These are phyloP conservation scores for Hyparrhenia diplandra DNA, from an alignment of 176 grass and related monocot genomes.

Conservation along the genomic window DNA sequence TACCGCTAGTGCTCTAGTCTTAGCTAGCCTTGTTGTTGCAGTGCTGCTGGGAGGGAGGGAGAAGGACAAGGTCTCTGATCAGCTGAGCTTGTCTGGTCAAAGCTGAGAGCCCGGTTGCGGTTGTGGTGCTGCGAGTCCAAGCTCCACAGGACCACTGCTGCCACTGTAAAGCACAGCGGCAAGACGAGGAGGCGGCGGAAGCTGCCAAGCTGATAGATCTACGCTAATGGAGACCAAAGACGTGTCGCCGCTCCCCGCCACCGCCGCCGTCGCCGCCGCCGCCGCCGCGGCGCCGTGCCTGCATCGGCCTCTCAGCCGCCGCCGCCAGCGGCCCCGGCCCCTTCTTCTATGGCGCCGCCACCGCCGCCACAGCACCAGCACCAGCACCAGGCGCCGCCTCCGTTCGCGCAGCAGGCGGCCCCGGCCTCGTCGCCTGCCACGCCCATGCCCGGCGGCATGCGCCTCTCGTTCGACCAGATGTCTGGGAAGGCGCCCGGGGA, in stretches of 20 bases:
- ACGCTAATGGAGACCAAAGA: constrained; percentile 54
- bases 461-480: constrained; percentile 61
- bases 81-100: constrained; percentile 31
- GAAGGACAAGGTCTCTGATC: constrained; percentile 17
- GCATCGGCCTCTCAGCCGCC: constrained; percentile 18
- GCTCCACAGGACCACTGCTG: constrained; percentile 18
- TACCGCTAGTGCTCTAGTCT: constrained; percentile 7
- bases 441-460: constrained; percentile 37
- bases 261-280: neutral
- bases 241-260: constrained; percentile 38
- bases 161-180: neutral
- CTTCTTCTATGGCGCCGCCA: constrained; percentile 9
- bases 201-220: constrained; percentile 30
- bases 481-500: constrained; percentile 25
- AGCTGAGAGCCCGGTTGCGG: neutral
- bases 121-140: constrained; percentile 17
- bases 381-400: neutral
- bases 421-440: neutral
- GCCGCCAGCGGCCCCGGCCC: neutral
- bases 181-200: neutral
- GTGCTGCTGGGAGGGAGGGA: neutral
- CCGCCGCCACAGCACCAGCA: neutral
- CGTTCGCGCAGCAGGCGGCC: constrained; percentile 13
- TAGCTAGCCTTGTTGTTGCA: constrained; percentile 1
- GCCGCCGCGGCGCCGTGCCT: neutral